Evolutionary conservation across 805 yeast species (phyloP).

Genomic region (Schizosaccharomyces osmophilus): DNA sequence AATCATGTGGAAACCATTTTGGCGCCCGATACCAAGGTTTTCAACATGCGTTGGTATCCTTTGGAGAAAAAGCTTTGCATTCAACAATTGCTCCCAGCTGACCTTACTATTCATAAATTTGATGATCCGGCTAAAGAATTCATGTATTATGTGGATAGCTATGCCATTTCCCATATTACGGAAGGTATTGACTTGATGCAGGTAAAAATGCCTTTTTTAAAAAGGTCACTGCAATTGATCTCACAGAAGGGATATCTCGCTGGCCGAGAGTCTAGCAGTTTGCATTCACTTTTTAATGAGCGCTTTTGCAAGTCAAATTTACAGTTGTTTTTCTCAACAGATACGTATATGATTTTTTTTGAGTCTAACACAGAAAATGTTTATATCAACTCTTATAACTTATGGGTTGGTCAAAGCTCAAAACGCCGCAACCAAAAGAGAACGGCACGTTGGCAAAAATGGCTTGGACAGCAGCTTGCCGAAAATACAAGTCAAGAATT

Average conservation of each 20-base stretch:
- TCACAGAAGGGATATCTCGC: neutral
- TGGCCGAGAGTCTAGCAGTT: neutral
- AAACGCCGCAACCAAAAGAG: neutral
- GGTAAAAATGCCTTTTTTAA: slow-evolving; percentile 52
- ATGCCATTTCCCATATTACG: slow-evolving; percentile 85
- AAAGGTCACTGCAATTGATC: neutral
- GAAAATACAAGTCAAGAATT: neutral
- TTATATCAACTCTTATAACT: neutral
- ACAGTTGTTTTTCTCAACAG: neutral
- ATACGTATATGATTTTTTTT: neutral
- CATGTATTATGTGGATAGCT: slow-evolving; percentile 83
- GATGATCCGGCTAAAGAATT: slow-evolving; percentile 54
- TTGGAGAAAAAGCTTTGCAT: slow-evolving; percentile 29
- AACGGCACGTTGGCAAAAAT: neutral
- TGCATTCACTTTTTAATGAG: neutral
- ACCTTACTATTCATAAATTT: slow-evolving; percentile 54
- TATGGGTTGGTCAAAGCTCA: neutral
- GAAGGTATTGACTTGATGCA: slow-evolving; percentile 73
- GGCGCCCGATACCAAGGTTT: slow-evolving; percentile 72
- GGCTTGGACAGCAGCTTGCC: neutral
- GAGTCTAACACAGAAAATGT: neutral
- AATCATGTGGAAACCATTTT: slow-evolving; percentile 67
- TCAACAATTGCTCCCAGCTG: slow-evolving; percentile 71
- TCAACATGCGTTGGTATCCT: slow-evolving; percentile 51
- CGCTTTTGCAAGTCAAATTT: neutral